Conservation (phyloP, 2,329 filamentous ascomycete species). For the Cryphonectria nitschkei region DNA sequence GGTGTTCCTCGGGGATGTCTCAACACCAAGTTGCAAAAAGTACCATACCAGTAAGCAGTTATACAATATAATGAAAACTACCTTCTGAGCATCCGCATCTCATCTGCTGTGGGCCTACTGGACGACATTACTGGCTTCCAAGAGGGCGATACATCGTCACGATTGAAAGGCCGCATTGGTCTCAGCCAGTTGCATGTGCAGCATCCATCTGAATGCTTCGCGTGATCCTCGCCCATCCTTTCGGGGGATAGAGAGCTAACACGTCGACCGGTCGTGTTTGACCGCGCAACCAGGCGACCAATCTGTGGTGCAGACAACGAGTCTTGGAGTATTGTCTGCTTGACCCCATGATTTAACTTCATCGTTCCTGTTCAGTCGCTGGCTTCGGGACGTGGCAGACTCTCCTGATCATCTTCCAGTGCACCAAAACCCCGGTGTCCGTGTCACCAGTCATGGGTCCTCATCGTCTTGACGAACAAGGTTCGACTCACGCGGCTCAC, state of each 20-base stretch:
- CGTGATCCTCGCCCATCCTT: neutral
- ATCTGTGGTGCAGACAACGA: neutral
- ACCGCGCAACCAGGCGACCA: neutral
- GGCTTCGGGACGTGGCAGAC: neutral
- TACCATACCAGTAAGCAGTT: neutral
- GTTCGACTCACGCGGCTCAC: neutral
- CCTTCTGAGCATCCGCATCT: neutral
- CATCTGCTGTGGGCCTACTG: neutral
- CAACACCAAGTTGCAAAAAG: neutral
- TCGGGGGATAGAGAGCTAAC: neutral
- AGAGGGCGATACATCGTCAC: neutral
- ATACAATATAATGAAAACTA: too few species aligned
- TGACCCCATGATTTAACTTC: neutral
- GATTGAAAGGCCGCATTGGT: neutral
- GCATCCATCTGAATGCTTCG: neutral
- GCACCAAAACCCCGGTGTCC: neutral
- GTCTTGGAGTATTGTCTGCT: conserved; percentile 9
- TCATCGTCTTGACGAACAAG: neutral
- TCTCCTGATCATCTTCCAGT: too few species aligned
- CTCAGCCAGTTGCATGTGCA: neutral
- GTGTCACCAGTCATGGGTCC: neutral
- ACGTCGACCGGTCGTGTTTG: neutral
- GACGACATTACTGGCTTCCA: neutral
- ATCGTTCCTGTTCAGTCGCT: neutral
- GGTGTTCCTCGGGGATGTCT: neutral